Percentiles rank a stretch among this genome's conserved stretches.
Conservation (phyloP, 306 rosid genomes). For the Inga oerstediana region DNA sequence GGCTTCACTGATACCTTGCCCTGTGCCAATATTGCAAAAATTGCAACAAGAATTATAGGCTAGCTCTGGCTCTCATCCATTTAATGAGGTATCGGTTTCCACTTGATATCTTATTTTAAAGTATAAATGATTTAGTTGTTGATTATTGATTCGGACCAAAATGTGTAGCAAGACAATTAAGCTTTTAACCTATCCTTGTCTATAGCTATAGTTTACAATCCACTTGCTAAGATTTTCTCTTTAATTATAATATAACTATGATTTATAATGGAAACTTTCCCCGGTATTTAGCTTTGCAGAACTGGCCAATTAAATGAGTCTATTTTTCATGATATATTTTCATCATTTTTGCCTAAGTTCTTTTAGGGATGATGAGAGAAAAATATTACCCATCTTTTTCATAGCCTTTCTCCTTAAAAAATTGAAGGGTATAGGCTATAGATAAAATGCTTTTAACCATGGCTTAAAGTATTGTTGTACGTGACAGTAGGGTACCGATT, state of each 20-base stretch:
- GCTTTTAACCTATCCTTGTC: neutral
- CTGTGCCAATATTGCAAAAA: conserved; percentile 51
- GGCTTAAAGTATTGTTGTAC: too few species aligned
- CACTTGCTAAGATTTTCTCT: neutral
- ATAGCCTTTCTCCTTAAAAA: neutral
- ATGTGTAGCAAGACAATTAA: neutral
- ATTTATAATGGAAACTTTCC: neutral
- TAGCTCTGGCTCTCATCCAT: conserved; percentile 76
- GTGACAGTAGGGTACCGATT: too few species aligned
- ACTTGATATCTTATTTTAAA: conserved; percentile 8
- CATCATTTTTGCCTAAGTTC: too few species aligned
- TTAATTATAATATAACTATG: too few species aligned
- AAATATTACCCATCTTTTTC: neutral
- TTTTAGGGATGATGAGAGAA: neutral
- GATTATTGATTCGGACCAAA: conserved; percentile 10
- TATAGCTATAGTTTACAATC: neutral
- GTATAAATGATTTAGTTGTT: conserved; percentile 5
- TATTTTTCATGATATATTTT: neutral
- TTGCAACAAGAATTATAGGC: conserved; percentile 69
- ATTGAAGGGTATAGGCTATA: neutral
- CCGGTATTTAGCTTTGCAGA: neutral
- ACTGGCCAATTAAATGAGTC: conserved; percentile 14
- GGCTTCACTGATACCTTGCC: conserved; percentile 11
- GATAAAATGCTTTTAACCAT: neutral
- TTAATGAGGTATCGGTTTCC: conserved; percentile 67